phyloP scores from a whole-genome alignment of 2,329 filamentous ascomycete species.

The Tolypocladium inflatum region DNA sequence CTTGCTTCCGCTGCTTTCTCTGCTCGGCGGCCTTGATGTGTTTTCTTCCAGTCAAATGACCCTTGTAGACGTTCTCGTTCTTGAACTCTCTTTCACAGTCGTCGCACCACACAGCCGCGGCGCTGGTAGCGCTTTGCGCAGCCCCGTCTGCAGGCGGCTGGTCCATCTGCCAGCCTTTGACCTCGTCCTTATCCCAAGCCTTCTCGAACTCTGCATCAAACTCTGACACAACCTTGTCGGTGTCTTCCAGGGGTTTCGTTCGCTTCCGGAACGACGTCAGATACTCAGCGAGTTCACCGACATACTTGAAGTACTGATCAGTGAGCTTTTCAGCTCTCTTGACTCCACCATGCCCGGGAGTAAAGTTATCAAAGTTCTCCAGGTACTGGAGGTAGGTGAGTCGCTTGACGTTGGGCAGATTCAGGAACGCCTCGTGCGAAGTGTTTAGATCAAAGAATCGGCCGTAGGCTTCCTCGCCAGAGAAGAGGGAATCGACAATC shows the following conservation, averaged over 20 bases:
- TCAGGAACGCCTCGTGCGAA: constrained; percentile 81
- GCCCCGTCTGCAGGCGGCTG: constrained; percentile 22
- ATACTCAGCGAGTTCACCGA: constrained; percentile 70
- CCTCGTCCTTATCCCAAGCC: constrained; percentile 70
- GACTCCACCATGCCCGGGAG: constrained; percentile 61
- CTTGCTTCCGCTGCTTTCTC: constrained; percentile 39
- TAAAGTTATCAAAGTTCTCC: constrained; percentile 81
- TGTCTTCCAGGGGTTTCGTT: constrained; percentile 76
- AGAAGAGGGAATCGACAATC: constrained; percentile 85
- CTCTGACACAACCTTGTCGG: constrained; percentile 63
- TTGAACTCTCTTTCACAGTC: constrained; percentile 94
- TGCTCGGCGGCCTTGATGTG: constrained; percentile 76
- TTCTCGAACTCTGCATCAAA: constrained; percentile 81
- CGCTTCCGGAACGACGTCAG: constrained; percentile 81
- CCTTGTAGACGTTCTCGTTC: constrained; percentile 89
- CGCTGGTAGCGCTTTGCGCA: constrained; percentile 21
- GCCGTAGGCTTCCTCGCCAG: constrained; percentile 88
- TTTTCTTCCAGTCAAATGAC: constrained; percentile 83
- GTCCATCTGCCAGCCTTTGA: constrained; percentile 69
- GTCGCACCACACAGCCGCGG: constrained; percentile 73
- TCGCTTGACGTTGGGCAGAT: constrained; percentile 77
- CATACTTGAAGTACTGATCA: constrained; percentile 85
- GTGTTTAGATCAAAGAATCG: constrained; percentile 83
- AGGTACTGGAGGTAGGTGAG: constrained; percentile 89
- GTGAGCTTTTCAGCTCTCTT: constrained; percentile 80